phyloP scores from a whole-genome alignment of 306 rosid species.

The Dryas alaskensis region DNA sequence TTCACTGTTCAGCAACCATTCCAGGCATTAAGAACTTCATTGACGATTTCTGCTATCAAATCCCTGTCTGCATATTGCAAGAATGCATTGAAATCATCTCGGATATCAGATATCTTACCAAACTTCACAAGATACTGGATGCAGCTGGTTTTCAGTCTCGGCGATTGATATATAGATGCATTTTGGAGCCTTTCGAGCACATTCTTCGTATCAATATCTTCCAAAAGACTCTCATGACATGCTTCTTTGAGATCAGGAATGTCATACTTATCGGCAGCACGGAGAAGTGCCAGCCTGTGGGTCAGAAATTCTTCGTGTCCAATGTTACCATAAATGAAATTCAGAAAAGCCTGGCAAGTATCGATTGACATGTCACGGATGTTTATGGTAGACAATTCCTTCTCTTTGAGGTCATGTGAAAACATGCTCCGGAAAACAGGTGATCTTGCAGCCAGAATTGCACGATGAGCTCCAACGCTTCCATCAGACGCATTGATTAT shows the following conservation, averaged over 20 bases:
- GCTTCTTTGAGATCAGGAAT: slow-evolving; percentile 74
- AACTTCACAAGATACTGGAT: slow-evolving; percentile 83
- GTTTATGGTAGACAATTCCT: slow-evolving; percentile 70
- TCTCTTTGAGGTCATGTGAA: slow-evolving; percentile 84
- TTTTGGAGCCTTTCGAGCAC: slow-evolving; percentile 95
- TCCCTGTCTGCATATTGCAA: slow-evolving; percentile 83
- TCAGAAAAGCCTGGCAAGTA: slow-evolving; percentile 74
- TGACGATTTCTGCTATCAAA: slow-evolving; percentile 75
- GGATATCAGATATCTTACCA: slow-evolving; percentile 80
- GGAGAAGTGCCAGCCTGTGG: slow-evolving; percentile 81
- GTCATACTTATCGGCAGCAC: slow-evolving; percentile 91
- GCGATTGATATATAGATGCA: slow-evolving; percentile 73
- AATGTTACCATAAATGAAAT: slow-evolving; percentile 77
- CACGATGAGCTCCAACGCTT: slow-evolving; percentile 86
- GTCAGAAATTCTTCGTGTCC: slow-evolving; percentile 65
- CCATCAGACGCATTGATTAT: slow-evolving; percentile 75
- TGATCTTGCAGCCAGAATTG: slow-evolving; percentile 80
- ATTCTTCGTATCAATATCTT: slow-evolving; percentile 84
- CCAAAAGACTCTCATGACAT: slow-evolving; percentile 88
- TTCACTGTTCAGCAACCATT: slow-evolving; percentile 64
- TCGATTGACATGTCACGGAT: slow-evolving; percentile 88
- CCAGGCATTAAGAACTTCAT: slow-evolving; percentile 82
- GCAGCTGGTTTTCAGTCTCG: slow-evolving; percentile 67
- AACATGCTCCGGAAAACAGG: slow-evolving; percentile 95
- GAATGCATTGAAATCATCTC: slow-evolving; percentile 76